Base-by-base conservation (phyloP, 257 asterid genomes). In the Rehmannia glutinosa region DNA sequence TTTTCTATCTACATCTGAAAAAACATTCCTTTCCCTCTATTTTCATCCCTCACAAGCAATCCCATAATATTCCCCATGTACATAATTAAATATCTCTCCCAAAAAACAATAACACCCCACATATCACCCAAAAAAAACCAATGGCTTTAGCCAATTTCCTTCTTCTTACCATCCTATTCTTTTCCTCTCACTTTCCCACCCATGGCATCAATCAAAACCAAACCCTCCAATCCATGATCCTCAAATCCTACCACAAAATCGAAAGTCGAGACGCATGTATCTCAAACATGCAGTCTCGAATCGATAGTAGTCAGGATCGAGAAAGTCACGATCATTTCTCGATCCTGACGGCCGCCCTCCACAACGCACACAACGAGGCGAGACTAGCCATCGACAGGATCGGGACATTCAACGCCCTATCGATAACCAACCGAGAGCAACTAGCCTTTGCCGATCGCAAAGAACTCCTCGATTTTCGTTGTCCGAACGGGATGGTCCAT, bases 401-500 rank as follows among this genome's bases (percentile, higher is more conserved):
- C 64, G 21, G 90, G 5, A 83, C 65, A 53, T 86, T 93, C 91
- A 83, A 65, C 84, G 77, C 95, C 38, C 66, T 90, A 10, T 93
- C 99, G 3, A 61, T 83, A 21, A 84, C 77, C 65, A 58, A 79
- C 35, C 88, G 97, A 0, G 97, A 93, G 66, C 95, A 88, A 56
- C 68, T 83, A 0, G 99, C 99, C 41, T 84, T 93, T 0, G 92
- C 84, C 17, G 99, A 93, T 47, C 90, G 99, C 86, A 84, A 83
- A 64, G 99, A 93, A 50, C 96, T 93, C 11, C 89, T 93, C 8
- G 99, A 90, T 63, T 86, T 93, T 88, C 99, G 0, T 91, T 86
- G 3, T 79, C 97, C 0, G 99, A 93, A 62, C 80, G 0, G 91
- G 88, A 6, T 93, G 97, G 97, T 90, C 99, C 5, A 7, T 93